Evolutionary conservation across 2,329 filamentous ascomycete species (phyloP), one percentile per base, ranked within the genome.

Genomic region (Penicillium sp.): DNA sequence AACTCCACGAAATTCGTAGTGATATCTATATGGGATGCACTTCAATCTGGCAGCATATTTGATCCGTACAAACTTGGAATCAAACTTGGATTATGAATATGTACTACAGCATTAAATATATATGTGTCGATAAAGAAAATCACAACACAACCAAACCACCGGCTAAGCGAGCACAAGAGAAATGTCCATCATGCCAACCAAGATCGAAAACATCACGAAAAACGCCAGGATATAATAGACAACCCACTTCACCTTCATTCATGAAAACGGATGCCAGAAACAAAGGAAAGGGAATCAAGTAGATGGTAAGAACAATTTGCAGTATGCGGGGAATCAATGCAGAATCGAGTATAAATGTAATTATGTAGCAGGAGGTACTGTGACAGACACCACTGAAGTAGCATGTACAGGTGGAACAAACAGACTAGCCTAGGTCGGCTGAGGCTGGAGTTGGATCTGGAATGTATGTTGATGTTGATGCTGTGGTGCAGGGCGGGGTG

Each of bases 401-500:
- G 46, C 27, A 31, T 29, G 27, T 35, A 48, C 48, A 50, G 27
- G 24, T 5, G n/a, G 37, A 33, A 33, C 27, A 41, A 41, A 22
- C 29, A 21, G 19, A 14, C 16, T 45, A 41, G 49, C 44, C 52
- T 35, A 48, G 24, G 60, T 66, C 19, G 64, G 59, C 33, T 67
- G 64, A 5, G 63, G 63, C 22, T 63, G 64, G 22, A 67, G 56
- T 50, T 67, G 62, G 27, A 67, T 55, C 33, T 67, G 64, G 57
- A 67, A 67, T 19, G 63, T 66, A 48, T 68, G 67, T 37, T 67
- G 65, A 26, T 65, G 61, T 39, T 67, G 63, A 55, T 67, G 62
- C 33, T 68, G 68, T 10, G 63, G 62, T 24, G 67, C 63, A n/a
- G 63, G 63, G 5, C 66, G 61, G 2, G 62, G 49, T 21, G 67